A percentile compares a stretch with the other conserved stretches of the same genome.
Evolutionary conservation across 768 basidiomycete genomes (phyloP).

Genomic region (Boletus patriciae): DNA sequence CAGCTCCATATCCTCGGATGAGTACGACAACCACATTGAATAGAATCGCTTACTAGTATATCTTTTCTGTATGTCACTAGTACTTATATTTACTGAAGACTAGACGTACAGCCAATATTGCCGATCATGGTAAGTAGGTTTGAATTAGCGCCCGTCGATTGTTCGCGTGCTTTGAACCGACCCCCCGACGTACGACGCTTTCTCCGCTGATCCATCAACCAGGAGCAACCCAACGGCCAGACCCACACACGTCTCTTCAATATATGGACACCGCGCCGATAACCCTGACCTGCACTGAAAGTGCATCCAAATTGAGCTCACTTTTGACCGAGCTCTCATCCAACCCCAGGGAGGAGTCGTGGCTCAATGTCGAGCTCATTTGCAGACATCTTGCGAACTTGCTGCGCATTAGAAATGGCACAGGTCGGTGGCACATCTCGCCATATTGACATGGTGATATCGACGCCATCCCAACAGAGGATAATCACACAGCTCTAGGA

Average conservation of each 20-base stretch:
- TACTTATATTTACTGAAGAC: too few relatives aligned
- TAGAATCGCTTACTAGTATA: too few relatives aligned
- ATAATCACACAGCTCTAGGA: conserved; percentile 71
- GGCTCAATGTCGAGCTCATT: conserved; percentile 52
- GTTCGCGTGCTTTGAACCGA: background rate
- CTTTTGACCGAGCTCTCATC: conserved; percentile 36
- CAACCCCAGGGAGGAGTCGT: conserved; percentile 36
- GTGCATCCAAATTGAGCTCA: conserved; percentile 34
- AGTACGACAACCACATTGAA: too few relatives aligned
- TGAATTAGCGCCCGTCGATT: background rate
- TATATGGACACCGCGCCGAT: conserved; percentile 21
- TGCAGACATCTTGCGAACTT: conserved; percentile 62
- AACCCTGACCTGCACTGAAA: conserved; percentile 25
- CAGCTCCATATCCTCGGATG: too few relatives aligned
- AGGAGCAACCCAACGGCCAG: background rate
- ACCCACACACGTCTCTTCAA: background rate
- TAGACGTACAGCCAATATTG: background rate
- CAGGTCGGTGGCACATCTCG: conserved; percentile 39
- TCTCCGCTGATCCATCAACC: background rate
- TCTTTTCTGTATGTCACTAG: too few relatives aligned
- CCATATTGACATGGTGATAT: conserved; percentile 1
- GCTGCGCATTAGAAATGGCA: conserved; percentile 54
- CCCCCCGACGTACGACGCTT: background rate
- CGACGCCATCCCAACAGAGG: conserved; percentile 45
- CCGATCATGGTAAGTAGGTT: conserved; percentile 3